Evolutionary conservation across 371 early-diverging fungal species (phyloP), one percentile per base, ranked within the genome.

Genomic region (Circinella umbellata): DNA sequence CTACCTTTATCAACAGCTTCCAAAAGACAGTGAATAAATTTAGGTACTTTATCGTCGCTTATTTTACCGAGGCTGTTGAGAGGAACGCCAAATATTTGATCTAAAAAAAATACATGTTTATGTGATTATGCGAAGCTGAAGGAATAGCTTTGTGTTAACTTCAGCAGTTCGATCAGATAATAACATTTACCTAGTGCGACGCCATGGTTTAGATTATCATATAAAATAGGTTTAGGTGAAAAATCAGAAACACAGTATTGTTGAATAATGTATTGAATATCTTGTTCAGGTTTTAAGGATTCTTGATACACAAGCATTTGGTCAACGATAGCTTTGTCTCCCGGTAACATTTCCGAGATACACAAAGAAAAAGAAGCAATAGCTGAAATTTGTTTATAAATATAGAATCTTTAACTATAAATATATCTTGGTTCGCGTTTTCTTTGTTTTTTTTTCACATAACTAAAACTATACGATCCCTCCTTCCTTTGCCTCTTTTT

Each of bases 261-360:
- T 67, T 92, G 92, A 38, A 93, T 88, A 59, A 89, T 87, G 75
- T 85, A 91, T 64, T 91, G 90, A 53, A 93, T 88, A 69, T 93
- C 93, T 61, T 91, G 88, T 51, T 88, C 84, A 11, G 93, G 91
- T 70, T 90, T 89, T 27, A 93, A 72, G 9, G 91, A 89, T 73
- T 93, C 92, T 71, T 90, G 89, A 78, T 87, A 90, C 11, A 90
- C 85, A 61, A 89, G 76, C 74, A 91, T 78, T 47, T 91, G 85
- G 55, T 92, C 92, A 47, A 89, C 81, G 13, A 88, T 84, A 0
- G 85, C 75, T 69, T 90, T 86, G 34, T 86, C 82, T 36, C 85
- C 84, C 17, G 87, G 86, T 42, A 91, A 75, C 1, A 83, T 79
- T 48, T 78, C 79, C 38, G 87, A 87, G 57, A 87, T 75, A 67